Conservation (phyloP, 306 rosid species). For the Trifolium fragiferum region DNA sequence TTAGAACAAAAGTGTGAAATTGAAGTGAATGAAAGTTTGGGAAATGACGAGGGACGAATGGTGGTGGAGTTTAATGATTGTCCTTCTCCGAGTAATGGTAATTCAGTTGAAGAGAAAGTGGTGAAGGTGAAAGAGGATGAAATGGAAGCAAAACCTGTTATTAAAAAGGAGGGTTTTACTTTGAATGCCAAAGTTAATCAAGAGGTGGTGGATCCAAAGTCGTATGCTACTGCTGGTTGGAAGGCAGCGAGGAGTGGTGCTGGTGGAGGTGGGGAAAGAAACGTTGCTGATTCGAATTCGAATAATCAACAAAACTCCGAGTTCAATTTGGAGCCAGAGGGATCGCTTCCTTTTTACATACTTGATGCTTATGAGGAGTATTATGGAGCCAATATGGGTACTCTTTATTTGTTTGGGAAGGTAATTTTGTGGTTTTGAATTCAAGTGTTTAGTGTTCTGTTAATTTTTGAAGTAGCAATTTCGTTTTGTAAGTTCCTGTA, state of each 20-base stretch:
- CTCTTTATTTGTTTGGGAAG: slow-evolving; percentile 91
- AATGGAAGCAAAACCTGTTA: slow-evolving; percentile 43
- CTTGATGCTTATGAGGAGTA: slow-evolving; percentile 89
- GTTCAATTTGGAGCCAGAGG: slow-evolving; percentile 65
- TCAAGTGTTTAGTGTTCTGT: neutral
- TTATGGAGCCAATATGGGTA: slow-evolving; percentile 79
- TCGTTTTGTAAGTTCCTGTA: neutral
- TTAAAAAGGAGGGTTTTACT: slow-evolving; percentile 57
- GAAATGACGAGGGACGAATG: slow-evolving; percentile 19
- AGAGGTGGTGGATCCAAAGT: slow-evolving; percentile 59
- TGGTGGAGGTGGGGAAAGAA: slow-evolving; percentile 38
- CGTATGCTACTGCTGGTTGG: slow-evolving; percentile 82
- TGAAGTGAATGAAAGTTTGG: slow-evolving; percentile 35
- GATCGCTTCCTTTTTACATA: slow-evolving; percentile 74
- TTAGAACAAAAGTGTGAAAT: slow-evolving; percentile 39
- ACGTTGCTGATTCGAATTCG: slow-evolving; percentile 37
- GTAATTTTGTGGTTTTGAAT: slow-evolving; percentile 43
- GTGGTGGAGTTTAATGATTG: slow-evolving; percentile 15
- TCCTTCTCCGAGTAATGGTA: slow-evolving; percentile 30
- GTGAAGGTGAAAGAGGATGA: slow-evolving; percentile 41
- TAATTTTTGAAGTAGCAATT: neutral
- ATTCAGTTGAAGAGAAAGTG: slow-evolving; percentile 47
- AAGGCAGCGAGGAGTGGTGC: slow-evolving; percentile 55
- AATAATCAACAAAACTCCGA: slow-evolving; percentile 49
- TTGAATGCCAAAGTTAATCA: slow-evolving; percentile 78